These are phyloP conservation scores for Lagerstroemia fauriei DNA, from an alignment of 441 rosid species.

Conservation along the genomic window DNA sequence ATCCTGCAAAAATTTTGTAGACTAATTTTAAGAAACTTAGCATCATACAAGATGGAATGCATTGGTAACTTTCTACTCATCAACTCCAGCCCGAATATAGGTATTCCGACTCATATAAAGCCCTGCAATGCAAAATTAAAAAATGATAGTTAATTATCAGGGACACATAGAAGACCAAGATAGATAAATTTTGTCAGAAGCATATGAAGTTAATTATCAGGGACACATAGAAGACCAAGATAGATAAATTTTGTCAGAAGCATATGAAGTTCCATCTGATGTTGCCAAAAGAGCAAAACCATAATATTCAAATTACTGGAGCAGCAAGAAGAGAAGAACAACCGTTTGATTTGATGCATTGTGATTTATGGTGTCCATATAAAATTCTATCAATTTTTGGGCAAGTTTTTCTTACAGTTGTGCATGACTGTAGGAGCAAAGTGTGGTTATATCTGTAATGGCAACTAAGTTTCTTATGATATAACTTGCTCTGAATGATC, in stretches of 20 bases:
- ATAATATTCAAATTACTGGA: too few species aligned
- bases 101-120: constrained; percentile 92
- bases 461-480: too few species aligned
- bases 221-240: background rate
- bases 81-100: constrained; percentile 79
- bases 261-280: background rate
- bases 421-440: too few species aligned
- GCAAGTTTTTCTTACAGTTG: too few species aligned
- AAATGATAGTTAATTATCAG: background rate
- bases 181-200: background rate
- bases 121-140: constrained; percentile 46
- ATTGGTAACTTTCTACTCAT: constrained; percentile 86
- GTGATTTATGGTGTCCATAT: too few species aligned
- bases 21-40: background rate
- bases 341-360: too few species aligned
- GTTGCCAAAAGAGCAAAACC: background rate
- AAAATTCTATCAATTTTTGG: too few species aligned
- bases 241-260: background rate
- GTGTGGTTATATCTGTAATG: too few species aligned
- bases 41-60: constrained; percentile 83
- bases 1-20: background rate
- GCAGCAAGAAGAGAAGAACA: too few species aligned
- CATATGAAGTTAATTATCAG: background rate
- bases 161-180: background rate
- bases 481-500: too few species aligned